A percentile compares a stretch with the other conserved stretches of the same genome.
phyloP scores from a whole-genome alignment of 73 alveolate species.

The Tetrahymena elliotti region DNA sequence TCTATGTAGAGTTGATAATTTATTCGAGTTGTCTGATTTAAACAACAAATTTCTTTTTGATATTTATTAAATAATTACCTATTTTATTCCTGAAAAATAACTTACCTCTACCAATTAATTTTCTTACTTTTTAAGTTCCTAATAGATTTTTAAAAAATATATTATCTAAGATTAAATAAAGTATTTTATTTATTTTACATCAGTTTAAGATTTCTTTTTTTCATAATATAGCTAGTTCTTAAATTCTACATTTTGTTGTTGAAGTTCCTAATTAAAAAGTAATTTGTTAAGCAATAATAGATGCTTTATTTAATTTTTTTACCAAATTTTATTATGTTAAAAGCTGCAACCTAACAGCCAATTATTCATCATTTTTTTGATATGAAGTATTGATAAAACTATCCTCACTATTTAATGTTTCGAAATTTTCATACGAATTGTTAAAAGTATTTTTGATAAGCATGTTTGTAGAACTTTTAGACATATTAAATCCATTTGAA shows the following conservation, averaged over 20 bases:
- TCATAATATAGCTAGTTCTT: background rate
- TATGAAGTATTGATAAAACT: background rate
- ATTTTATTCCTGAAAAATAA: too few relatives aligned
- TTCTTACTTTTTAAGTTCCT: background rate
- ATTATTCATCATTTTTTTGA: background rate
- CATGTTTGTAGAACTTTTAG: background rate
- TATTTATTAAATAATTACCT: background rate
- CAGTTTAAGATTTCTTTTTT: background rate
- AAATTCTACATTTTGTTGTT: background rate
- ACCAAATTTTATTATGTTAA: background rate
- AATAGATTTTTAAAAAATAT: too few relatives aligned
- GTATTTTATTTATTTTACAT: background rate
- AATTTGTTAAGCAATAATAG: too few relatives aligned
- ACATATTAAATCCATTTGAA: background rate
- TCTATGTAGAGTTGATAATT: background rate
- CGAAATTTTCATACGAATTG: background rate
- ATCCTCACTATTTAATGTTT: background rate
- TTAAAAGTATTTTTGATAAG: too few relatives aligned
- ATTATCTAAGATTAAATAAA: too few relatives aligned
- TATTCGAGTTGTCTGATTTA: background rate
- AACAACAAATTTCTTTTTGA: background rate
- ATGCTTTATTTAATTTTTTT: background rate
- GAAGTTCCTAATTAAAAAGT: background rate
- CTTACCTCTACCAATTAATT: background rate
- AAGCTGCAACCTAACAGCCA: too few relatives aligned